Evolutionary conservation across 305 asterid species (phyloP), one percentile per base, ranked within the genome.

Genomic region (Withania somnifera): DNA sequence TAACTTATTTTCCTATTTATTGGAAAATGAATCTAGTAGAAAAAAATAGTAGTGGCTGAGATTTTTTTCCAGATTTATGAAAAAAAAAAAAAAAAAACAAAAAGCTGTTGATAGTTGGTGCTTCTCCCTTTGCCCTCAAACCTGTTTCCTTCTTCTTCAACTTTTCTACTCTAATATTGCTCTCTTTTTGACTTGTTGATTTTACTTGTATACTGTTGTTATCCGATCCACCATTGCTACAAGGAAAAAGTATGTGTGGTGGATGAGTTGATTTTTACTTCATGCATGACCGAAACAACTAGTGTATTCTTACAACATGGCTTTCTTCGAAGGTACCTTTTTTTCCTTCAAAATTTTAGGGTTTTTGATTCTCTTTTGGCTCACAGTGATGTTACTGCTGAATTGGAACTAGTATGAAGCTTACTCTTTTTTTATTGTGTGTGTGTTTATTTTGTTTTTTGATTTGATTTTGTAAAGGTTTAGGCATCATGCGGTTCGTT

Each of bases 31-130:
- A 83, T 84, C 82, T 83, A 60, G 14, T 17, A 53, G 0, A 17
- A 14, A 54, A 79, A 90, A 84, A 83, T 85, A 83, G 83, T 92
- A 80, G 97, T 95, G 98, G 98, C 98, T 93, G 91, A 87, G 81
- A 90, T 87, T 89, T 87, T 85, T 86, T 64, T 77, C n/a, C 54
- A 13, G 6, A 84, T 20, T 79, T 80, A 81, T 30, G 56, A 45
- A 36, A 36, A n/a, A n/a, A n/a, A 30, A 3, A 51, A 51, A 30
- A 77, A 79, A 57, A 85, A 61, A 85, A 68, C 9, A 82, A 32
- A 50, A 38, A 38, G 10, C 28, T 53, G 36, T 52, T 78, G 50
- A 56, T 51, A 11, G 50, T 51, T 78, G 26, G 11, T 20, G 26
- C 53, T 36, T 34, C 68, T 0, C 24, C n/a, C n/a, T n/a, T n/a